phyloP scores from a whole-genome alignment of 2,329 filamentous ascomycete genomes.

The Penicillium hesseltinei region DNA sequence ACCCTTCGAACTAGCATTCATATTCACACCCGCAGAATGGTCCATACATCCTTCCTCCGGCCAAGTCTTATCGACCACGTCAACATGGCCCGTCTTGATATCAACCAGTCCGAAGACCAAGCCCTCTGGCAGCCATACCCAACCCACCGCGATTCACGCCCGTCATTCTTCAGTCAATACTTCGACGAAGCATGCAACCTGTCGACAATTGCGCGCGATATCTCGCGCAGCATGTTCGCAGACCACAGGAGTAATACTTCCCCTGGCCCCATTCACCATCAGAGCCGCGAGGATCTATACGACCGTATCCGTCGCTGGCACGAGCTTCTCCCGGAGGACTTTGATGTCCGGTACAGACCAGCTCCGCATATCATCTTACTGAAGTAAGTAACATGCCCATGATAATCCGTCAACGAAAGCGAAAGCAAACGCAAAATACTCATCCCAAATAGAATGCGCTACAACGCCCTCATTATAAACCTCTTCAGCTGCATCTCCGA shows the following conservation, averaged over 20 bases:
- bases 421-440: background rate
- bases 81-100: constrained; percentile 26
- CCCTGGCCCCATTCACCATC: constrained; percentile 13
- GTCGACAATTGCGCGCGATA: constrained; percentile 37
- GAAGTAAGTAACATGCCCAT: constrained; percentile 20
- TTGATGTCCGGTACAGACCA: constrained; percentile 25
- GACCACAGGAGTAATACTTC: constrained; percentile 8
- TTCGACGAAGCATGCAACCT: constrained; percentile 37
- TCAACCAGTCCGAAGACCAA: constrained; percentile 19
- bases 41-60: constrained; percentile 38
- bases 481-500: constrained; percentile 34
- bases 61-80: constrained; percentile 37
- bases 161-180: constrained; percentile 30
- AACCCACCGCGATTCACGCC: constrained; percentile 28
- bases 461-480: constrained; percentile 36
- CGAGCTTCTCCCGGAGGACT: constrained; percentile 29
- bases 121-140: constrained; percentile 35
- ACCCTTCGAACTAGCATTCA: background rate
- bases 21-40: constrained; percentile 22
- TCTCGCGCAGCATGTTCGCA: constrained; percentile 34
- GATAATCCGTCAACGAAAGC: no score
- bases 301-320: constrained; percentile 33
- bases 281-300: constrained; percentile 32
- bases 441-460: constrained; percentile 31
- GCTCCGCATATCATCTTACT: constrained; percentile 37